These are phyloP conservation scores for Omphalotus olearius DNA, from an alignment of 1,284 basidiomycete genomes.

Conservation along the genomic window DNA sequence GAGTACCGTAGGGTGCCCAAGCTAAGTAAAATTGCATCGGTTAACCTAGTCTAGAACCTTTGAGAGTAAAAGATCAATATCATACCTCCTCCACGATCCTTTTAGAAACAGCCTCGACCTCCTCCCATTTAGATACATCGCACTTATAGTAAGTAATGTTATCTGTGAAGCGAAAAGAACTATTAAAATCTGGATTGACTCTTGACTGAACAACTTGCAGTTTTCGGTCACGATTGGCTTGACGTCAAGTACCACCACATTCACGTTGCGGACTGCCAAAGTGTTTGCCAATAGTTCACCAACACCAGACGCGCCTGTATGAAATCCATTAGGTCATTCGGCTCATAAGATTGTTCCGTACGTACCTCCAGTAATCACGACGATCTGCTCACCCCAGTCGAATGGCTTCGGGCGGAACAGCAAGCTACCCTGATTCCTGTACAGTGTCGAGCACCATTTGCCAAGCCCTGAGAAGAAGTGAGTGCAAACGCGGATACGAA, in stretches of 20 bases:
- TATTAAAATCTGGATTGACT: background rate
- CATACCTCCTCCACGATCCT: slow-evolving; percentile 71
- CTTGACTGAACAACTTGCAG: slow-evolving; percentile 36
- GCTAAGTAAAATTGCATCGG: slow-evolving; percentile 34
- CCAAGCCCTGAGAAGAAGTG: slow-evolving; percentile 47
- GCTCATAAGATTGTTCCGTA: slow-evolving; percentile 6
- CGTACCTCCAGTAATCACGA: slow-evolving; percentile 86
- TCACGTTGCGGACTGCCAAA: slow-evolving; percentile 75
- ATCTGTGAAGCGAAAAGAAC: slow-evolving; percentile 36
- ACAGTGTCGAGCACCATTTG: slow-evolving; percentile 66
- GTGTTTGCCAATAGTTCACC: slow-evolving; percentile 84
- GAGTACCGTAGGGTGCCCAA: slow-evolving; percentile 86
- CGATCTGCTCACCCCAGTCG: slow-evolving; percentile 83
- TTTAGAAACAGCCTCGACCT: slow-evolving; percentile 70
- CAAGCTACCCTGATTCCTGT: slow-evolving; percentile 67
- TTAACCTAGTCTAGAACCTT: too few relatives aligned
- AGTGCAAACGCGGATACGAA: background rate
- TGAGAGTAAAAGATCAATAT: background rate
- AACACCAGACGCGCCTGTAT: slow-evolving; percentile 79
- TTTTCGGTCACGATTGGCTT: slow-evolving; percentile 74
- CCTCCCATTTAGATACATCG: slow-evolving; percentile 84
- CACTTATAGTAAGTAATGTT: slow-evolving; percentile 83
- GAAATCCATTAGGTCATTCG: slow-evolving; percentile 3
- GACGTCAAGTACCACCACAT: slow-evolving; percentile 83
- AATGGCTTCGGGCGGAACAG: slow-evolving; percentile 55